Conservation (phyloP, 2,329 filamentous ascomycete genomes). For the Sphaerulina vaccinii region DNA sequence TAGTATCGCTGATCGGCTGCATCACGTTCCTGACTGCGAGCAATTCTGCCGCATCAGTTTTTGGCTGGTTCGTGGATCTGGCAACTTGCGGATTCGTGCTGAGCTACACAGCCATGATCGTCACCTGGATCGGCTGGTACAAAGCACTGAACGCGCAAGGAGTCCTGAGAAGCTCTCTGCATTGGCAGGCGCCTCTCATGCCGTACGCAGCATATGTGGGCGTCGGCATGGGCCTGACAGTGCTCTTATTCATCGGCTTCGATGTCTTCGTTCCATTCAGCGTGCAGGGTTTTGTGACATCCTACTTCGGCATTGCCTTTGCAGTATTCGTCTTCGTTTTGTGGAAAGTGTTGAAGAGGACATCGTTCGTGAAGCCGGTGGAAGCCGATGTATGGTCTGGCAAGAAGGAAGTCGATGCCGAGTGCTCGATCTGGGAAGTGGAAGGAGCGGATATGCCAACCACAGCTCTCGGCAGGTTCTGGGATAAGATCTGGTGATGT, state of each 20-base stretch:
- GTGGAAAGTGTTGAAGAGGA: slow-evolving; percentile 66
- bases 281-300: slow-evolving; percentile 10
- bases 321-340: slow-evolving; percentile 50
- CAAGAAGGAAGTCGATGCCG: slow-evolving; percentile 47
- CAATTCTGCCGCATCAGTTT: slow-evolving; percentile 31
- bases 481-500: slow-evolving; percentile 14
- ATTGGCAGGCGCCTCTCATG: too few relatives aligned
- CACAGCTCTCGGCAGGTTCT: slow-evolving; percentile 6
- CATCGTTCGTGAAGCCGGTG: slow-evolving; percentile 46
- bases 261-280: slow-evolving; percentile 10
- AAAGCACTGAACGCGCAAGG: too few relatives aligned
- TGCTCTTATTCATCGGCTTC: slow-evolving; percentile 15
- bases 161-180: too few relatives aligned
- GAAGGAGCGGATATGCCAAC: slow-evolving; percentile 6
- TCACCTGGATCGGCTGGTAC: too few relatives aligned
- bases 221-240: neutral
- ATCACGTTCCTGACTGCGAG: slow-evolving; percentile 55
- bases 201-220: slow-evolving; percentile 2
- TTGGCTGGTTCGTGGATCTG: slow-evolving; percentile 41
- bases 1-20: slow-evolving; percentile 52
- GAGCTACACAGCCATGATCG: too few relatives aligned
- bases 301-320: slow-evolving; percentile 13
- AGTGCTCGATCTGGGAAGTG: slow-evolving; percentile 22
- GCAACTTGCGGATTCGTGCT: too few relatives aligned
- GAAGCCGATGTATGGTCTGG: slow-evolving; percentile 47